Percentiles rank a stretch among this genome's conserved stretches.
phyloP scores from a whole-genome alignment of 73 alveolate genomes.

The Tetrahymena malaccensis region DNA sequence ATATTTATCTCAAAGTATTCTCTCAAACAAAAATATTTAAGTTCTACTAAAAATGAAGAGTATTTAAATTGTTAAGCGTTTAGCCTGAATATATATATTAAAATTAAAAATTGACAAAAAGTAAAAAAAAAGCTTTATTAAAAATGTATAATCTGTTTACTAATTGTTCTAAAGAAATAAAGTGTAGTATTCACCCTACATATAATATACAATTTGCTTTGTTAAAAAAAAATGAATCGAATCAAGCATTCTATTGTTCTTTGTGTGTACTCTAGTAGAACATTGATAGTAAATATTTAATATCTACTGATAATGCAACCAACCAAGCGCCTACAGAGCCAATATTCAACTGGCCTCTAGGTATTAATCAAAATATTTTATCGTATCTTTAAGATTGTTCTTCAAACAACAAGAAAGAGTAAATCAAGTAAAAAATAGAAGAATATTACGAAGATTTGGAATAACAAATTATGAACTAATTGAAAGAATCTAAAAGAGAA shows the following conservation, averaged over 20 bases:
- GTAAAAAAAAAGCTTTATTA: too few relatives aligned
- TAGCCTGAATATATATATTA: too few relatives aligned
- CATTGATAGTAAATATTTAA: too few relatives aligned
- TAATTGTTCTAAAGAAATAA: background rate
- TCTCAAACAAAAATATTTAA: too few relatives aligned
- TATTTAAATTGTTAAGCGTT: too few relatives aligned
- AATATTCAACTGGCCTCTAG: background rate
- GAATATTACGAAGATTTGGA: background rate
- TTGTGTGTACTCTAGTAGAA: background rate
- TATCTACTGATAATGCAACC: background rate
- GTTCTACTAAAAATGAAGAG: too few relatives aligned
- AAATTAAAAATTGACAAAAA: too few relatives aligned
- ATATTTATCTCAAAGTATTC: too few relatives aligned
- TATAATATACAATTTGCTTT: background rate
- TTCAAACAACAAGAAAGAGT: background rate
- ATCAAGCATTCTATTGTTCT: background rate
- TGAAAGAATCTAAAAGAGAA: background rate
- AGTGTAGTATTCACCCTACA: background rate
- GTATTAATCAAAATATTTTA: too few relatives aligned
- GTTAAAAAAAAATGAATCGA: background rate
- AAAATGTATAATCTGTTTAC: background rate
- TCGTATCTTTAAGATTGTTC: background rate
- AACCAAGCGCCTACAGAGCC: background rate
- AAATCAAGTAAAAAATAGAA: background rate
- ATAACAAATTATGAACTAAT: background rate